phyloP scores from a whole-genome alignment of 164 flowering plant genomes.

The Hamamelis virginiana region DNA sequence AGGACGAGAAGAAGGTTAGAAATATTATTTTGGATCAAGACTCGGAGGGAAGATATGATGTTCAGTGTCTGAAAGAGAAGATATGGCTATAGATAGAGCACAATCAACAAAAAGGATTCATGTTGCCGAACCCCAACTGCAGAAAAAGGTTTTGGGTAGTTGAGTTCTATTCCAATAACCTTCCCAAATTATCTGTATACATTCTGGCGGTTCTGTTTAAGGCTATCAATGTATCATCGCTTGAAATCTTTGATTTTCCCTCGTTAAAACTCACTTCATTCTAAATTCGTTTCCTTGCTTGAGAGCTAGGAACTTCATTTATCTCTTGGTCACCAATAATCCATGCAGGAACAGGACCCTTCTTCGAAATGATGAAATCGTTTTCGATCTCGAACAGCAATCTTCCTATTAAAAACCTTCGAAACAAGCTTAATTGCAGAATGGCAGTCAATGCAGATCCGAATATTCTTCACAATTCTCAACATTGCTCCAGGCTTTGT shows the following conservation, averaged over 20 bases:
- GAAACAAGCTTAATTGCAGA: slow-evolving; percentile 33
- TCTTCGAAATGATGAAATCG: slow-evolving; percentile 45
- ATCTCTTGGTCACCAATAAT: slow-evolving; percentile 34
- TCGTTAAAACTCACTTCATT: neutral
- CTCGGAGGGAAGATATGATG: too few species aligned
- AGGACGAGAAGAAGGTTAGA: too few species aligned
- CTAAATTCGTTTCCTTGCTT: neutral
- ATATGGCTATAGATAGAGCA: too few species aligned
- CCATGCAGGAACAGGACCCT: slow-evolving; percentile 44
- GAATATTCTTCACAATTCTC: slow-evolving; percentile 37
- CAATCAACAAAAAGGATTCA: too few species aligned
- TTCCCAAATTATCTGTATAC: neutral
- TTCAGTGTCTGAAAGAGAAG: too few species aligned
- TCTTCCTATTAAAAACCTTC: slow-evolving; percentile 32
- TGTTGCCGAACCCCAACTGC: too few species aligned
- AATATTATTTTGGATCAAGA: too few species aligned
- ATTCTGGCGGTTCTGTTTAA: neutral
- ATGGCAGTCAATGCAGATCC: slow-evolving; percentile 40
- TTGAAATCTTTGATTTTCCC: neutral
- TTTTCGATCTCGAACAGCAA: slow-evolving; percentile 37
- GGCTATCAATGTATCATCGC: neutral
- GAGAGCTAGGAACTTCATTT: neutral
- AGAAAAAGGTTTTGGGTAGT: too few species aligned
- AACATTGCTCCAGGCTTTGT: slow-evolving; percentile 31
- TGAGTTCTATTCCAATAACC: neutral